phyloP scores from a whole-genome alignment of 768 basidiomycete species.

The Ramaria sp. region DNA sequence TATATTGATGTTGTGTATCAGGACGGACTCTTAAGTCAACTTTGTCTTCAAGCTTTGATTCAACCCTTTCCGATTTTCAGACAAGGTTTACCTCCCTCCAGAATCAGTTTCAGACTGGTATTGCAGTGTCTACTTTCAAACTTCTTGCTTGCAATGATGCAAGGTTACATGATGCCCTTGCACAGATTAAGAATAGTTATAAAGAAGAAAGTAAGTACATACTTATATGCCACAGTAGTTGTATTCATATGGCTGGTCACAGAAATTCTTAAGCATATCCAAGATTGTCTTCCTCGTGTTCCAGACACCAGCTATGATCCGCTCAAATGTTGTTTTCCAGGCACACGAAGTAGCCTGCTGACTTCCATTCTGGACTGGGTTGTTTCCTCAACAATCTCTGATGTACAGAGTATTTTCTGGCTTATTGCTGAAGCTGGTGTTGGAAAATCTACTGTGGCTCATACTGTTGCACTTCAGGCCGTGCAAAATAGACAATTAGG shows the following conservation, averaged over 20 bases:
- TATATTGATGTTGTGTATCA: neutral
- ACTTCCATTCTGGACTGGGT: slow-evolving; percentile 18
- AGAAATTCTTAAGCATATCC: neutral
- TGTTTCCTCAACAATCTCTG: slow-evolving; percentile 3
- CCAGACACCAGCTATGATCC: neutral
- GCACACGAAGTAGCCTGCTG: neutral
- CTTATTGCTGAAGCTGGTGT: slow-evolving; percentile 25
- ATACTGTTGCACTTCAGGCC: slow-evolving; percentile 21
- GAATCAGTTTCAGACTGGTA: neutral
- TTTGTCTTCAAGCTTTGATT: neutral
- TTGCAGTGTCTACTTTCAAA: neutral
- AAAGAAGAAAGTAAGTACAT: neutral
- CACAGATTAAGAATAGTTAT: neutral
- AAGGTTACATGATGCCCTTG: neutral
- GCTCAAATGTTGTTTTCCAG: neutral
- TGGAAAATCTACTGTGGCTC: slow-evolving; percentile 29
- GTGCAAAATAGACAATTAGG: slow-evolving; percentile 18
- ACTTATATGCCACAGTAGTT: neutral
- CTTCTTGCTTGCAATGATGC: neutral
- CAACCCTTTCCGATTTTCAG: neutral
- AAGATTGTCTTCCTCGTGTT: neutral
- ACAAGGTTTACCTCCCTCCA: neutral
- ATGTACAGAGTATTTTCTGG: slow-evolving; percentile 17
- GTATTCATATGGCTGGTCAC: neutral
- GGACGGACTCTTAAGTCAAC: neutral